A percentile compares a stretch with the other conserved stretches of the same genome.
These are phyloP conservation scores for Pleurostoma richardsiae DNA, from an alignment of 2,329 filamentous ascomycete species.

Conservation along the genomic window DNA sequence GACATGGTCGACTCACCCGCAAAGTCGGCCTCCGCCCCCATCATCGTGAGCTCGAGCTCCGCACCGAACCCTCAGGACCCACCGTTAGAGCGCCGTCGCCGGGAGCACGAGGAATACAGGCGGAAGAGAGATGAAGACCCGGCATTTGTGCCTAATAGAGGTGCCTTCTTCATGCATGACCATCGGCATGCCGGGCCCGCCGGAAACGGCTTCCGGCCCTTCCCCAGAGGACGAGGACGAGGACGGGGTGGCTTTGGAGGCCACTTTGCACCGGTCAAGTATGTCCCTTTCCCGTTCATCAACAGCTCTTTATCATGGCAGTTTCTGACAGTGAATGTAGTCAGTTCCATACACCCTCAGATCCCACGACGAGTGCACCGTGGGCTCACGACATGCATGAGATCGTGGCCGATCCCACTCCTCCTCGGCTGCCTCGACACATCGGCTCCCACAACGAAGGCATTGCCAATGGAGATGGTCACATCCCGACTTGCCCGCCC, in stretches of 20 bases:
- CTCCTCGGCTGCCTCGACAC: constrained; percentile 35
- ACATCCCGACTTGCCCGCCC: constrained; percentile 51
- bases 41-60: constrained; percentile 50
- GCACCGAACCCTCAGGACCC: constrained; percentile 46
- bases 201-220: constrained; percentile 72
- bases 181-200: constrained; percentile 74
- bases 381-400: constrained; percentile 98
- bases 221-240: constrained; percentile 58
- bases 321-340: constrained; percentile 16
- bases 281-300: constrained; percentile 29
- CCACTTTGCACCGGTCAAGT: constrained; percentile 58
- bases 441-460: constrained; percentile 37
- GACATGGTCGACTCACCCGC: constrained; percentile 31
- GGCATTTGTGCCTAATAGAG: constrained; percentile 88
- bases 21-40: constrained; percentile 37
- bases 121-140: constrained; percentile 85
- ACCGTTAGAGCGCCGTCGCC: constrained; percentile 65
- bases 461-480: constrained; percentile 47
- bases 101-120: constrained; percentile 88
- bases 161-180: constrained; percentile 96
- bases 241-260: constrained; percentile 52
- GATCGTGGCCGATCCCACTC: constrained; percentile 43
- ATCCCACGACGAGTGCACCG: constrained; percentile 64
- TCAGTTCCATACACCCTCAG: constrained; percentile 41
- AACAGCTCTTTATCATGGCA: background rate